A percentile compares a stretch with the other conserved stretches of the same genome.
Conservation (phyloP, 176 grass and related monocot species). For the Triticum aestivum region IWGSC_CS_RefSeq_v2.1 NC_057814.1:221787041-221787540, state of each 20-base stretch:
- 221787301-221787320: slow-evolving; percentile 85
- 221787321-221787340: slow-evolving; percentile 95
- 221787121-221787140: slow-evolving; percentile 65
- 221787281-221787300: slow-evolving; percentile 75
- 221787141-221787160: slow-evolving; percentile 60
- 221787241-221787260: slow-evolving; percentile 82
- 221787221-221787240: slow-evolving; percentile 76
- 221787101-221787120: slow-evolving; percentile 93
- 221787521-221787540: slow-evolving; percentile 37
- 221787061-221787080: slow-evolving; percentile 70
- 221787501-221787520: slow-evolving; percentile 58
- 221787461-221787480: slow-evolving; percentile 36
- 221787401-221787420: slow-evolving; percentile 83
- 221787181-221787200: slow-evolving; percentile 62
- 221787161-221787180: slow-evolving; percentile 65
- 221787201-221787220: slow-evolving; percentile 86
- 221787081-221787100: slow-evolving; percentile 91
- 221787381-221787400: slow-evolving; percentile 80
- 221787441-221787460: slow-evolving; percentile 30
- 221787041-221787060: slow-evolving; percentile 72
- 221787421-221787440: slow-evolving; percentile 63
- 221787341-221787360: slow-evolving; percentile 60
- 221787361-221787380: slow-evolving; percentile 76
- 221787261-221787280: slow-evolving; percentile 85
- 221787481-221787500: slow-evolving; percentile 63